Base-by-base conservation (phyloP, 2,329 filamentous ascomycete genomes). In the Pseudogymnoascus sp. region DNA sequence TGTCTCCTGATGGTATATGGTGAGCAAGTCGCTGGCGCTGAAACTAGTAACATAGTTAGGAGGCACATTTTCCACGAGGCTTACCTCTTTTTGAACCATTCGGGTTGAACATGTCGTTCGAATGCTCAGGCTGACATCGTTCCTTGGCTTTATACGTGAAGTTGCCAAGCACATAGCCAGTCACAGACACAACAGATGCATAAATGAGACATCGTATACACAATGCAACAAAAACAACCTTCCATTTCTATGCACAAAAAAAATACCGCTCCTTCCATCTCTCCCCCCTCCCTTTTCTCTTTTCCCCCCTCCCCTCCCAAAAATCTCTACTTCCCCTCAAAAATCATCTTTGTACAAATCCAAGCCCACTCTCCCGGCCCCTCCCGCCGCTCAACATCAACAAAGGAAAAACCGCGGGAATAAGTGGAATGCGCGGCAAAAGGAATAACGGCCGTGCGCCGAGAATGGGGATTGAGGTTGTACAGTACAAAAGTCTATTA, bases 201-300 rank as follows among this genome's bases (percentile, higher is more conserved):
- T 18, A 28, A 8, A 30, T 15, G n/a, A 12, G 41, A 30, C 23
- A 8, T 5, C 5, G 35, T 9, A 45, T 9, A 45, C 39, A 28
- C 21, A 26, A 18, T 13, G 26, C 26, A 52, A 52, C 45, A 52
- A 52, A 30, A 52, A 12, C 19, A 52, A 52, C 45, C 26, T 30
- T 52, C 45, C 45, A 52, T 52, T 52, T 52, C 45, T 52, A 52
- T 52, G 45, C 45, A 52, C 48, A 60, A 59, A 59, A 52, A 30
- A 30, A 10, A 56, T 18, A 21, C 35, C 34, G 41, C 57, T n/a
- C 33, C 34, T 58, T 21, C 6, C 61, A 83, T 80, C 83, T 71
- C 78, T 84, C 33, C 83, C 71, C 78, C 84, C 33, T 82, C 82
- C 65, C 73, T 58, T 58, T 12, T 48, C 30, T 39, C 56, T n/a